Base-by-base conservation (phyloP, 2,329 filamentous ascomycete species). In the Xylariaceae sp. region DNA sequence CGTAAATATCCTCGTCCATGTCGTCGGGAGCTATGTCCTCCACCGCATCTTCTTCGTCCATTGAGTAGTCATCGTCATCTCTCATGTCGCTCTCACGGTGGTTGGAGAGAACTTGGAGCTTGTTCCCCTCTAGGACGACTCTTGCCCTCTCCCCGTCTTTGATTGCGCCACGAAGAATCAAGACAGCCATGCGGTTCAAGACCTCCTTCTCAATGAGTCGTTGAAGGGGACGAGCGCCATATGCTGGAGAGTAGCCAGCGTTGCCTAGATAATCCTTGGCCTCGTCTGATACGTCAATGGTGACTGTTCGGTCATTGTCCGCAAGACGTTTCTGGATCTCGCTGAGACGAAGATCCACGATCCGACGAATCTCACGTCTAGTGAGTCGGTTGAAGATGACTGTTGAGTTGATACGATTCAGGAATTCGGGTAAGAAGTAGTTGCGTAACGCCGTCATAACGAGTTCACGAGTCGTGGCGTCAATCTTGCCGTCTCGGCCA, bases 351-450 rank as follows among this genome's bases (percentile, higher is more conserved):
- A 99, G 78, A 65, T 99, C 94, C 53, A 99, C 94, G 66, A 99
- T 97, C 74, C 83, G 90, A 65, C 94, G 86, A 63, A 99, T 99
- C 72, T 99, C 94, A 49, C 72, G 77, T 67, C 85, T 87, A 3
- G 89, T 92, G 48, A 99, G 86, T 42, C 94, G 88, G 78, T 99
- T 99, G 82, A 99, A 99, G 73, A 99, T 96, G 72, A 99, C 91
- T 47, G 86, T 89, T 53, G 87, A 94, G 72, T 83, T 92, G 76
- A 99, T 97, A 67, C 94, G 89, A 79, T 99, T 99, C 58, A 99
- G 83, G 78, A 99, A 99, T 66, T 99, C 94, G 31, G 94, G 94
- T 2, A 99, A 77, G 83, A 99, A 99, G 76, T 95, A 97, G 76
- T 90, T 90, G 64, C 92, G 87, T 35, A 99, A 80, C 5, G 91